phyloP scores from a whole-genome alignment of 345 rosid genomes.

The Hypericum androsaemum region DNA sequence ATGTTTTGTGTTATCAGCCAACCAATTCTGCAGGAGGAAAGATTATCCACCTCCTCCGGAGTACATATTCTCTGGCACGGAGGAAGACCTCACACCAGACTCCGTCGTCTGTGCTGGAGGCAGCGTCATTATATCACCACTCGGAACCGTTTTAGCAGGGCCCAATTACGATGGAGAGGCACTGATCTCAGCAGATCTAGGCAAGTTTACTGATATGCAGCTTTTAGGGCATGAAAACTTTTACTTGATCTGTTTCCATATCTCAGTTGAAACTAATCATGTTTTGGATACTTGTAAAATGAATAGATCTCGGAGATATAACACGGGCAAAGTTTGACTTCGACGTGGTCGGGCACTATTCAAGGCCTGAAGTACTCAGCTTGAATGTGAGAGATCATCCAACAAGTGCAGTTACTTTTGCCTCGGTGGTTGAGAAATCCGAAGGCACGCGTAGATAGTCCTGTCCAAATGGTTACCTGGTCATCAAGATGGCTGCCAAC shows the following conservation, averaged over 20 bases:
- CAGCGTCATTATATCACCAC: constrained; percentile 79
- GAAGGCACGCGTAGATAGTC: constrained; percentile 28
- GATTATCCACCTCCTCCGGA: constrained; percentile 93
- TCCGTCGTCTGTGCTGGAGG: constrained; percentile 90
- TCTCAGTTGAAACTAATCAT: not conserved
- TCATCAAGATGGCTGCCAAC: no score
- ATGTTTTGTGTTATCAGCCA: constrained; percentile 81
- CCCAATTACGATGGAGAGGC: constrained; percentile 87
- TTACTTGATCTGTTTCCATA: no score
- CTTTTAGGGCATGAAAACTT: no score
- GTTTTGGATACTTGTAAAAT: constrained; percentile 6
- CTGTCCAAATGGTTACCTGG: not conserved
- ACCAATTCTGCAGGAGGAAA: constrained; percentile 78
- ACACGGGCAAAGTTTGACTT: constrained; percentile 78
- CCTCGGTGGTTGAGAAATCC: constrained; percentile 29
- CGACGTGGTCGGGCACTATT: constrained; percentile 90
- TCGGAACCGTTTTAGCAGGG: constrained; percentile 74
- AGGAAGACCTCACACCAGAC: constrained; percentile 56
- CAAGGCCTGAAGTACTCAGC: constrained; percentile 91
- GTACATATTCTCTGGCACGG: constrained; percentile 52
- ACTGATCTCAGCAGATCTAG: constrained; percentile 80
- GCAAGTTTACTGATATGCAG: constrained; percentile 24
- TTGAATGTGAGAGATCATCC: constrained; percentile 77
- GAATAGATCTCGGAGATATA: constrained; percentile 85
- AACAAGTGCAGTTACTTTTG: constrained; percentile 51